Evolutionary conservation across 495 filamentous ascomycete genomes (phyloP), one percentile per base, ranked within the genome.

Genomic region (Tuber umbilicatum): DNA sequence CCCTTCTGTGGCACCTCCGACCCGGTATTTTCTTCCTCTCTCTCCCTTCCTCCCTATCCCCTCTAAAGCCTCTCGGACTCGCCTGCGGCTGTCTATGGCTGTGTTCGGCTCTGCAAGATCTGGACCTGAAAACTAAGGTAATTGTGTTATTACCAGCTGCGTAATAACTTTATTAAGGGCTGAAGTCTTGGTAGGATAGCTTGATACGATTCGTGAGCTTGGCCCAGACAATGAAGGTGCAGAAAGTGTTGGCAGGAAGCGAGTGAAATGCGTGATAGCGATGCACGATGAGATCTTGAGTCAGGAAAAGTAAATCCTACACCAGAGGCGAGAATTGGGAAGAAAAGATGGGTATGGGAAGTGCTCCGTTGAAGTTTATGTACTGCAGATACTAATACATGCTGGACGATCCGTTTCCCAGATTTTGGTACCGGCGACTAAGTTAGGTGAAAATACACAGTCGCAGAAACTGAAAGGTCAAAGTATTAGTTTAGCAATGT

Each of bases 231-330:
- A 19, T 64, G 55, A 64, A 64, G 55, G 55, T 27, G 27, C 27
- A 5, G 55, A 64, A 35, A 64, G 27, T 35, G 55, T 64, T 64
- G 55, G 55, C 27, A 64, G 50, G 55, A 64, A 64, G 27, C 55
- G 7, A 64, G 55, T 35, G 55, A 64, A 64, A 64, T 64, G 55
- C 4, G 55, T 64, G 55, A 16, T 35, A 64, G 55, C n/a, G 27
- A 64, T 64, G 27, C 31, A 35, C 55, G 55, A 35, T 64, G n/a
- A 64, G 55, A 64, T 64, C 55, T 35, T 64, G 55, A 64, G 55
- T 35, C 55, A 64, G 19, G 27, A 64, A 35, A 64, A 64, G 55
- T 31, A 35, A 64, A 35, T 16, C 55, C 55, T 64, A 64, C 14
- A 27, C 14, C 55, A 35, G 35, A 64, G 55, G 16, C 55, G 55